Conservation (phyloP, 495 filamentous ascomycete genomes). For the Zalerion maritima region DNA sequence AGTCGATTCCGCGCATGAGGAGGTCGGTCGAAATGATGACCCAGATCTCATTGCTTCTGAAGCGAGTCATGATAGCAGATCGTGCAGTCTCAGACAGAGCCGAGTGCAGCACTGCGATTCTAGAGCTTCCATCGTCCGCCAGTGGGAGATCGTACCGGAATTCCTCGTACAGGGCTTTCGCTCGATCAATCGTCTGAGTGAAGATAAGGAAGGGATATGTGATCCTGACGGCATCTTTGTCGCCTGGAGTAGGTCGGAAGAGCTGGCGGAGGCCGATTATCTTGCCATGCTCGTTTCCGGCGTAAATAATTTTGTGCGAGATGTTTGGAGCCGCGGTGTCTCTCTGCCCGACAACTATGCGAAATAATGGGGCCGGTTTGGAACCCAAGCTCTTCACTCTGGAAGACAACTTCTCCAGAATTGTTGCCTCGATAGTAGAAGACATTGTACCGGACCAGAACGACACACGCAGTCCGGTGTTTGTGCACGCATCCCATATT, state of each 20-base stretch:
- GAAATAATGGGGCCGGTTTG: conserved; percentile 42
- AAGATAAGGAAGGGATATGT: conserved; percentile 86
- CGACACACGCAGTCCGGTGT: conserved; percentile 50
- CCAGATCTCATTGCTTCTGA: conserved; percentile 89
- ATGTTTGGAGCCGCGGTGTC: conserved; percentile 90
- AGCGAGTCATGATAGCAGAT: conserved; percentile 68
- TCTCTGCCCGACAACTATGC: conserved; percentile 85
- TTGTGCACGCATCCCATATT: conserved; percentile 67
- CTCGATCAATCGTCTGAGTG: conserved; percentile 84
- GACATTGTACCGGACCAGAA: conserved; percentile 97
- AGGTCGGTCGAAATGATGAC: conserved; percentile 91
- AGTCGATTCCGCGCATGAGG: conserved; percentile 80
- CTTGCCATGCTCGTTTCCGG: conserved; percentile 85
- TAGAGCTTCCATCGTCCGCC: conserved; percentile 69
- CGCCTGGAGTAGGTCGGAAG: conserved; percentile 57
- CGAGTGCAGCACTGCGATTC: conserved; percentile 83
- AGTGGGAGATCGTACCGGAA: conserved; percentile 87
- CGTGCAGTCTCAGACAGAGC: conserved; percentile 64
- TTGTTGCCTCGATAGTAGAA: conserved; percentile 73
- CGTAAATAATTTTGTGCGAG: conserved; percentile 74
- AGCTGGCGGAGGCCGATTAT: conserved; percentile 83
- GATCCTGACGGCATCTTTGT: conserved; percentile 43
- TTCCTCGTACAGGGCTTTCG: conserved; percentile 73
- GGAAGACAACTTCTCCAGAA: conserved; percentile 33
- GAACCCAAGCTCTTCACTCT: conserved; percentile 39